Conservation (phyloP, 768 basidiomycete genomes). For the Tubosaeta sp. region DNA sequence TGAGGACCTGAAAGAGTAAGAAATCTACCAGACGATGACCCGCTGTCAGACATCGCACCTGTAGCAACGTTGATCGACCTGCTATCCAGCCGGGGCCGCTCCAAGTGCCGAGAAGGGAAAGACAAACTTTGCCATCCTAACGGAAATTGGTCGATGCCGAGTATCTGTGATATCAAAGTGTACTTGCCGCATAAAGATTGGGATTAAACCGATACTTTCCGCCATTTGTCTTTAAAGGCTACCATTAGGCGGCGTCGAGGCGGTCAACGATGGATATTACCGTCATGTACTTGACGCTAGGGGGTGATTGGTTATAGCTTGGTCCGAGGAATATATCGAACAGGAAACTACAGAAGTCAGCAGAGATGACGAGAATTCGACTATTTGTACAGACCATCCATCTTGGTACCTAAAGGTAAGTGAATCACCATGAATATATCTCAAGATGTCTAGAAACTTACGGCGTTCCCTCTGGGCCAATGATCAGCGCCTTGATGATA, state of each 20-base stretch:
- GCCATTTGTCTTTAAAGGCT: slow-evolving; percentile 61
- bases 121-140: slow-evolving; percentile 91
- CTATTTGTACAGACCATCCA: slow-evolving; percentile 61
- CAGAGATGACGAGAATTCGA: not conserved
- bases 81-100: slow-evolving; percentile 89
- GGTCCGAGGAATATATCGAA: slow-evolving; percentile 94
- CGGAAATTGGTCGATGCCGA: not conserved
- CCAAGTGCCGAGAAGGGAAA: slow-evolving; percentile 92
- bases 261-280: slow-evolving; percentile 23
- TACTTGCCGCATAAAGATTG: slow-evolving; percentile 81
- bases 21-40: not conserved
- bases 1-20: slow-evolving; percentile 51
- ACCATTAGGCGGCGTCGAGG: slow-evolving; percentile 9
- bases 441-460: slow-evolving; percentile 37
- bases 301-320: slow-evolving; percentile 85
- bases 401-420: slow-evolving; percentile 66
- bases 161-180: not conserved
- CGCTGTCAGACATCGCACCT: slow-evolving; percentile 42
- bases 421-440: slow-evolving; percentile 1
- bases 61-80: slow-evolving; percentile 85
- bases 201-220: slow-evolving; percentile 92
- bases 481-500: slow-evolving; percentile 87
- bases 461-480: slow-evolving; percentile 93
- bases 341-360: slow-evolving; percentile 44
- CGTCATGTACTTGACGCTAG: slow-evolving; percentile 66